Evolutionary conservation across 192 early-diverging fungal species (phyloP).

Genomic region (Mortierella antarctica): DNA sequence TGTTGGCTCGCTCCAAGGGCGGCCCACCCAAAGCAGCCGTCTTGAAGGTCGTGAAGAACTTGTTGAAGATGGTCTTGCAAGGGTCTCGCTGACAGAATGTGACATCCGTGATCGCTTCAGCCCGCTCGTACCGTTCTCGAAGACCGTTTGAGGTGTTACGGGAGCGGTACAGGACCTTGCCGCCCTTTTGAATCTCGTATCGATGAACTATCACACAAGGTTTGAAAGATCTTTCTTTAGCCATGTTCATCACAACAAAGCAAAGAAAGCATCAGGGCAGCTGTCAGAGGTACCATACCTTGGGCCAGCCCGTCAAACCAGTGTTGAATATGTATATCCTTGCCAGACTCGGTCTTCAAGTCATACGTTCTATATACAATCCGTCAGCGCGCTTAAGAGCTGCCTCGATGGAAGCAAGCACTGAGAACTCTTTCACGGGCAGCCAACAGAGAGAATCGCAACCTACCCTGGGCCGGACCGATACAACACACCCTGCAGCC

Average conservation of each 20-base stretch:
- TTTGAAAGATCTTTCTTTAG: not conserved
- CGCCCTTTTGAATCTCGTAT: conserved; percentile 43
- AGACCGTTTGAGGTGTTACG: conserved; percentile 42
- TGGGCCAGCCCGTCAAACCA: conserved; percentile 60
- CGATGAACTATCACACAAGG: conserved; percentile 18
- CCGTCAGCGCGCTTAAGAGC: too few relatives aligned
- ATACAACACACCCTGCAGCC: conserved; percentile 56
- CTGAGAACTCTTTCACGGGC: too few relatives aligned
- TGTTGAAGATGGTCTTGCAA: conserved; percentile 54
- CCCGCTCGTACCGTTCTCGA: conserved; percentile 29
- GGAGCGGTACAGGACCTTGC: conserved; percentile 36
- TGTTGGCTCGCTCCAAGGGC: conserved; percentile 19
- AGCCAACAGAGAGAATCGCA: not conserved
- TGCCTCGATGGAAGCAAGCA: too few relatives aligned
- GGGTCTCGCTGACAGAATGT: conserved; percentile 52
- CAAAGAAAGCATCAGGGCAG: conserved; percentile 1
- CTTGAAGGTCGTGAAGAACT: conserved; percentile 54
- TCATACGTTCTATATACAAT: conserved; percentile 17
- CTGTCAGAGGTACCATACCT: conserved; percentile 5
- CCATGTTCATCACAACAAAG: not conserved
- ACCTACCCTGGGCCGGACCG: conserved; percentile 51
- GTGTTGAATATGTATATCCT: conserved; percentile 47
- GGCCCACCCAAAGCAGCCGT: conserved; percentile 24
- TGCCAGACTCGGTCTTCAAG: conserved; percentile 42
- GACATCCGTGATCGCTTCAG: conserved; percentile 19